phyloP scores from a whole-genome alignment of 352 stramenopile species.

The Globisporangium spiculum region DNA sequence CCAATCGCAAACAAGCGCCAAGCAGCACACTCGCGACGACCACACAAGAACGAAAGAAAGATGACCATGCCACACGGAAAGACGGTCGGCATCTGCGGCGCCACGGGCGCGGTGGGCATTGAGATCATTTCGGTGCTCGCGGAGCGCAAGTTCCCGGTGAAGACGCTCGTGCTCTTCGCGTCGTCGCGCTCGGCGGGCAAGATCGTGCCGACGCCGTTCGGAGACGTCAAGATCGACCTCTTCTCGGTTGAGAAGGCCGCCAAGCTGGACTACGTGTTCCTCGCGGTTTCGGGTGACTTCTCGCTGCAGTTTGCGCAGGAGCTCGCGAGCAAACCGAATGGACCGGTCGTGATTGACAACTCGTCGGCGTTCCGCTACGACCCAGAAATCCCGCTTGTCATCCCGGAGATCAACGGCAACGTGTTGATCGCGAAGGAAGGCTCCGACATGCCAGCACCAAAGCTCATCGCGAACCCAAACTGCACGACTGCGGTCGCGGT shows the following conservation, averaged over 20 bases:
- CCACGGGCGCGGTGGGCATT: conserved; percentile 94
- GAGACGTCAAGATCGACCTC: conserved; percentile 92
- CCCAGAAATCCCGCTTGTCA: conserved; percentile 89
- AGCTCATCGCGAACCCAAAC: conserved; percentile 99
- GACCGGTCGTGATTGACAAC: conserved; percentile 98
- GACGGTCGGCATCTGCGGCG: conserved; percentile 77
- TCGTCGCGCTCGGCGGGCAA: conserved; percentile 92
- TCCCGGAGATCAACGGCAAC: conserved; percentile 95
- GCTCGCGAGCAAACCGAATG: conserved; percentile 76
- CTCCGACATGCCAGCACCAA: conserved; percentile 39
- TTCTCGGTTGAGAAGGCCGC: conserved; percentile 92
- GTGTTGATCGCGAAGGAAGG: conserved; percentile 61
- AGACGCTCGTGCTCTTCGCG: conserved; percentile 94
- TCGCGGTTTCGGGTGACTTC: conserved; percentile 97
- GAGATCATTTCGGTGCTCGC: conserved; percentile 94
- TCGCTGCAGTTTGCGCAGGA: conserved; percentile 93
- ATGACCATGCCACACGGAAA: conserved; percentile 64
- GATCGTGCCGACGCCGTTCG: conserved; percentile 87
- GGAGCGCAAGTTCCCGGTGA: conserved; percentile 86
- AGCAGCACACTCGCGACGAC: background rate
- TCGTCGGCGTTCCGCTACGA: conserved; percentile 96
- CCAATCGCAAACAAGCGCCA: conserved; percentile 8
- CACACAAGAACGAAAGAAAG: background rate
- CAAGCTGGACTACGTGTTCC: conserved; percentile 96
- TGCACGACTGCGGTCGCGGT: conserved; percentile 97